These are phyloP conservation scores for Pseudozyma pruni DNA, from an alignment of 1,284 basidiomycete genomes.

Conservation along the genomic window DNA sequence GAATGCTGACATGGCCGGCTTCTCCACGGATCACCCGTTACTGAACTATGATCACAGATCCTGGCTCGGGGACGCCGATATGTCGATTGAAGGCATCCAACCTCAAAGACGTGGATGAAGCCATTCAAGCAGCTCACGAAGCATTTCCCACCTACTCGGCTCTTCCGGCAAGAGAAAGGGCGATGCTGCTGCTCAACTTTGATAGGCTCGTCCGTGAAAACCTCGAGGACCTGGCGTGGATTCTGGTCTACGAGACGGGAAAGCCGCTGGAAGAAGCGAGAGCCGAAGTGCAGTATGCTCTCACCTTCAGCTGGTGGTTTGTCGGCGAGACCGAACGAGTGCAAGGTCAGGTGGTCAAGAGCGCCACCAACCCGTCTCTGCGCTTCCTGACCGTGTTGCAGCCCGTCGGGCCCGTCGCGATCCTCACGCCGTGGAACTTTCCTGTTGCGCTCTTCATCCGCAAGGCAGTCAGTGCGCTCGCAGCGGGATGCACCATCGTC, in stretches of 20 bases:
- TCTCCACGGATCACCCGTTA: constrained; percentile 1
- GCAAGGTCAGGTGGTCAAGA: constrained; percentile 78
- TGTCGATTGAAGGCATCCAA: constrained; percentile 41
- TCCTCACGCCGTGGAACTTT: constrained; percentile 68
- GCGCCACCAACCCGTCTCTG: constrained; percentile 77
- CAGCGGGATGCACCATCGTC: constrained; percentile 93
- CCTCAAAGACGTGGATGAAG: constrained; percentile 60
- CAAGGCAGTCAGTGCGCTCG: constrained; percentile 86
- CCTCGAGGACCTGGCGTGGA: constrained; percentile 63
- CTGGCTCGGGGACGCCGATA: constrained; percentile 30
- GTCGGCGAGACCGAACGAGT: constrained; percentile 57
- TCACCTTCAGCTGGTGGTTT: constrained; percentile 66
- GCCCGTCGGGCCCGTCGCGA: constrained; percentile 77
- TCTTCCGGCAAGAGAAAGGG: constrained; percentile 55
- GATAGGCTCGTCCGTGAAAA: constrained; percentile 55
- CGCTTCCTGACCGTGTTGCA: constrained; percentile 89
- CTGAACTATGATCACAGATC: constrained; percentile 15
- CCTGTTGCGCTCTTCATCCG: constrained; percentile 76
- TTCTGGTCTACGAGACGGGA: constrained; percentile 66
- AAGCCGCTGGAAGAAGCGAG: constrained; percentile 62
- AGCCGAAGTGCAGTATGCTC: constrained; percentile 61
- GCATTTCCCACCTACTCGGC: constrained; percentile 58
- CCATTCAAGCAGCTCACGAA: constrained; percentile 56
- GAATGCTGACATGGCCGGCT: background rate
- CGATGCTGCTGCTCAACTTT: constrained; percentile 59